A percentile compares a stretch with the other conserved stretches of the same genome.
Evolutionary conservation across 331 rosid genomes (phyloP).

Genomic region (Telfairia occidentalis): DNA sequence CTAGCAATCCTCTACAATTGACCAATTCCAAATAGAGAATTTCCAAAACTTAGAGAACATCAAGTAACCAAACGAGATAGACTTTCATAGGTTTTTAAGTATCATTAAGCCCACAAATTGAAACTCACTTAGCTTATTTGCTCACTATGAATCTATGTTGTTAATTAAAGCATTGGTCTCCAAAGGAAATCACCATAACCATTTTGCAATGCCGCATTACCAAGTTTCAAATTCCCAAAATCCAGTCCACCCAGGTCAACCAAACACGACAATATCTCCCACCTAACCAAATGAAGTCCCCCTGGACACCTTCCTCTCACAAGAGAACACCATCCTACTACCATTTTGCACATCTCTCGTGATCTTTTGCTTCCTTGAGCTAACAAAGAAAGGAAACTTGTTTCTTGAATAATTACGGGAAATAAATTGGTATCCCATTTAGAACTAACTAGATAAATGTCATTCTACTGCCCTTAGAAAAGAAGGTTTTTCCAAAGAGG

Average conservation of each 20-base stretch:
- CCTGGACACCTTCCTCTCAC: neutral
- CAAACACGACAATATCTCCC: neutral
- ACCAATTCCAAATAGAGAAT: neutral
- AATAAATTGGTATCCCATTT: neutral
- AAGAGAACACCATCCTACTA: no score
- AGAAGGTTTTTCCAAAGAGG: no score
- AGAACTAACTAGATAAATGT: no score
- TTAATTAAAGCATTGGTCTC: neutral
- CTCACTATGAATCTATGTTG: neutral
- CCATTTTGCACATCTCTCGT: no score
- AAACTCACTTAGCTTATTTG: neutral
- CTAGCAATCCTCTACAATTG: no score
- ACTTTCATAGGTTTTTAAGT: neutral
- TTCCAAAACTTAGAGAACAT: neutral
- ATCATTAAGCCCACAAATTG: neutral
- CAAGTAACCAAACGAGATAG: neutral
- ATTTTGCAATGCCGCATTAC: neutral
- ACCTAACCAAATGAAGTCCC: neutral
- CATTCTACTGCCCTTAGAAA: no score
- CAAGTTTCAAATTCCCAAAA: neutral
- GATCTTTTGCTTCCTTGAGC: neutral
- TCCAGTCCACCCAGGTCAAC: neutral
- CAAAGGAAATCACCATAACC: neutral
- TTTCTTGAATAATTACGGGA: neutral
- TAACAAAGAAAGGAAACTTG: neutral